Base-by-base conservation (phyloP, 2,329 filamentous ascomycete genomes). In the Ambrosiella xylebori region DNA sequence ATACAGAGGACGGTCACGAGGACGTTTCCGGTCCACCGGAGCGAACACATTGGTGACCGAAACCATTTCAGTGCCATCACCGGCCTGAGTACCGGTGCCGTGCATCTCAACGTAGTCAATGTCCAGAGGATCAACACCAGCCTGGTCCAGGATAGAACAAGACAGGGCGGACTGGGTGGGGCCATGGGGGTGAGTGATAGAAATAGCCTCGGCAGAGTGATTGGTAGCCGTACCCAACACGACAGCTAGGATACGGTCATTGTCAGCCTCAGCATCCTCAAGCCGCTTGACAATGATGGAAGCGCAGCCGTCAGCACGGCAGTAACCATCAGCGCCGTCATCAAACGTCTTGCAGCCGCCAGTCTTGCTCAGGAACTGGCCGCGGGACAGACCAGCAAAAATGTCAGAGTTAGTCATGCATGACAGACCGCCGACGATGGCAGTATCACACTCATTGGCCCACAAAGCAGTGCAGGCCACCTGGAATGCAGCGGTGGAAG, bases 51-150 rank as follows among this genome's bases (percentile, higher is more conserved):
- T 69, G 2, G 82, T 80, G 54, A 94, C 85, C 0, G 84, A 88
- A 0, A 80, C 74, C 84, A 91, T 90, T 68, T 95, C 89, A 3
- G 81, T 85, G 7, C 81, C 82, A 65, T 95, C 88, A 61, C 86
- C 88, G 38, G 85, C 87, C 68, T 93, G 86, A 0, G 87, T 95
- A 38, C 88, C 88, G 2, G 88, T 95, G 12, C 86, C 88, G 68
- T 95, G 88, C 82, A 93, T 88, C 70, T 94, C 88, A 7, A 95
- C 82, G 65, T 91, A 94, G 68, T 82, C 82, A 54, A 95, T 77
- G 62, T 90, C 85, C 55, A 81, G 76, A 1, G 87, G 84, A 65
- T 90, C 82, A 19, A 93, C 77, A 60, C 84, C 83, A 47, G 86
- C 83, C 49, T 86, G 79, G 53, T 84, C 78, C 1, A 93, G 74